Base-by-base conservation (phyloP, 352 stramenopile species). In the Salisapilia sapeloensis region DNA sequence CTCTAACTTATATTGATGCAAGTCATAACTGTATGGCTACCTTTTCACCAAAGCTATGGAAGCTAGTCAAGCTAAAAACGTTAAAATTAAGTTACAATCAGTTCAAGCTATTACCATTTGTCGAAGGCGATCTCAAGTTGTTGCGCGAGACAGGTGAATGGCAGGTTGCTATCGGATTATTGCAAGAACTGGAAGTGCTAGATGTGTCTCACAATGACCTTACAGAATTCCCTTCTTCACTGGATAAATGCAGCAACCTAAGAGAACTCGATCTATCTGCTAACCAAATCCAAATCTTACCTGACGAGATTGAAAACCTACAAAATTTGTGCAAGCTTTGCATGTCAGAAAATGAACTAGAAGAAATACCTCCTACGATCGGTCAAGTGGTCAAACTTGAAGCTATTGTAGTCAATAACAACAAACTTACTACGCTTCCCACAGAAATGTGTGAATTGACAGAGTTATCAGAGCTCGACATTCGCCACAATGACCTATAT, bases 1-100 rank as follows among this genome's bases (percentile, higher is more conserved):
- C 52, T 15, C 50, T 84, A 6, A 50, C 28, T 1, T 26, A 44
- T 15, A 49, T 80, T 20, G 41, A 64, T 25, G 69, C 57, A 7
- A 63, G 60, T 4, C 46, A 69, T 46, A 84, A 84, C 32, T 29
- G 44, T 8, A 77, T 84, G 20, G 33, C 53, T 8, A 25, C 55
- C 11, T 78, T 84, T 32, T 84, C 69, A 1, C 60, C 61, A 0
- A 58, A 57, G 17, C 36, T 84, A 2, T 84, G 69, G 69, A 84
- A 81, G 24, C 48, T 84, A 8, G 45, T 50, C 1, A 40, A 41
- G 7, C 48, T 84, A 28, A 39, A 40, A 1, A 17, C 62, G 13
- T 33, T 84, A 1, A 51, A 78, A 25, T 49, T 84, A 21, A 69
- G 57, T 20, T 44, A 61, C 34, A 84, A 81, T 27, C 24, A 20